Evolutionary conservation across 2,329 filamentous ascomycete genomes (phyloP), one percentile per base, ranked within the genome.

Genomic region (Aspergillus novofumigatus): DNA sequence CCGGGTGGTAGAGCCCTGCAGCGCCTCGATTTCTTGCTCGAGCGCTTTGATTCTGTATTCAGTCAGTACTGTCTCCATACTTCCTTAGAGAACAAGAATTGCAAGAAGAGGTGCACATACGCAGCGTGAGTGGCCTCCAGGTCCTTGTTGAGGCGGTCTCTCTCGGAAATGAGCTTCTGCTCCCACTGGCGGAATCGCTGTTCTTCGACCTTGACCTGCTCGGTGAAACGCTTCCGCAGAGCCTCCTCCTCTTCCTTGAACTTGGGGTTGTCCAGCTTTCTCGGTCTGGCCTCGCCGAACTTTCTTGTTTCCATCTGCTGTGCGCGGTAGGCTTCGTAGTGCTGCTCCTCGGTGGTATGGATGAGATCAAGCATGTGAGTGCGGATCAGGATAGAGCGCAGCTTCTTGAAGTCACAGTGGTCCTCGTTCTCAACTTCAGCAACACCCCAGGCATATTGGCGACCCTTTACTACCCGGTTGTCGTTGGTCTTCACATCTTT

Each of bases 381-480:
- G 77, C 94, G 91, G 82, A 99, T 97, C 66, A 99, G 84, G 71
- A 99, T 97, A 51, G 93, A 96, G 70, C 94, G 92, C 63, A 99
- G 89, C 84, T 99, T 99, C 89, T 99, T 99, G 85, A 99, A 99
- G 80, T 99, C 94, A 80, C 94, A 99, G 84, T 99, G 94, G 75
- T 99, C 94, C 81, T 99, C 94, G 75, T 99, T 99, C 85, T 99
- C 94, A 53, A 99, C 94, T 79, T 99, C 94, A 61, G 94, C 94
- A 69, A 99, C 94, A 83, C 94, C 94, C 94, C 94, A 99, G 55
- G 92, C 91, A 81, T 99, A 99, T 79, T 99, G 95, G 63, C 94
- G 92, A 66, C 94, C 94, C 86, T 99, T 99, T 76, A 97, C 92
- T 65, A 96, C 95, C 75, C 93, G 93, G 70, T 91, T 92, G 72